Base-by-base conservation (phyloP, 495 filamentous ascomycete genomes). In the Xylaria sp. region DNA sequence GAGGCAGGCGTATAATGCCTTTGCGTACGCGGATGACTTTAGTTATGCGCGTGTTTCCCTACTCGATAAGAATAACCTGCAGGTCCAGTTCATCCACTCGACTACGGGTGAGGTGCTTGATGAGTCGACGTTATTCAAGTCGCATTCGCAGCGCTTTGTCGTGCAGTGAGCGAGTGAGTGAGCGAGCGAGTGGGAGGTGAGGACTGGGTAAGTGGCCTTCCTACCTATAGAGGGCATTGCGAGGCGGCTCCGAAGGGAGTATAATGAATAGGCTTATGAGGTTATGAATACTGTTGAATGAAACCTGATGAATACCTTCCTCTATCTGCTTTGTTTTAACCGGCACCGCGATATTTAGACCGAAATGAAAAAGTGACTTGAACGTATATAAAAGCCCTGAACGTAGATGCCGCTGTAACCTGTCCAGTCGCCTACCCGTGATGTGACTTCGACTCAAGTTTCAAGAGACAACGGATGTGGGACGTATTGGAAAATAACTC, bases 1-100 rank as follows among this genome's bases (percentile, higher is more conserved):
- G 1, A 81, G 85, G 69, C 75, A 81, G 7, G 72, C 80, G 37
- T 85, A 77, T 33, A 87, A 86, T 52, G 79, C 76, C n/a, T 90
- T 89, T 69, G 86, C 82, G 12, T 89, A 90, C 67, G 86, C 80
- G 0, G 83, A 87, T 64, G 87, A 86, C 70, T 89, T 87, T 61
- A 86, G 85, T 75, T 90, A 88, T 70, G 83, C 80, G 9, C 78
- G 75, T 52, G 65, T 82, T 21, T 81, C 66, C 43, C 80, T 83
- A 52, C 46, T 78, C 59, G 79, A 82, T 65, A 50, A 12, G 15
- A 73, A 77, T 50, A 70, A 76, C 33, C 65, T 81, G 72, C 68
- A 79, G 71, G 73, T 84, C 12, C 77, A 81, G 31, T 82, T 85
- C 69, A 82, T 88, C 37, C 74, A 73, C 11, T 88, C 86, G 0